A percentile compares a stretch with the other conserved stretches of the same genome.
Evolutionary conservation across 1,284 basidiomycete species (phyloP).

Genomic region (Ganoderma sinense): DNA sequence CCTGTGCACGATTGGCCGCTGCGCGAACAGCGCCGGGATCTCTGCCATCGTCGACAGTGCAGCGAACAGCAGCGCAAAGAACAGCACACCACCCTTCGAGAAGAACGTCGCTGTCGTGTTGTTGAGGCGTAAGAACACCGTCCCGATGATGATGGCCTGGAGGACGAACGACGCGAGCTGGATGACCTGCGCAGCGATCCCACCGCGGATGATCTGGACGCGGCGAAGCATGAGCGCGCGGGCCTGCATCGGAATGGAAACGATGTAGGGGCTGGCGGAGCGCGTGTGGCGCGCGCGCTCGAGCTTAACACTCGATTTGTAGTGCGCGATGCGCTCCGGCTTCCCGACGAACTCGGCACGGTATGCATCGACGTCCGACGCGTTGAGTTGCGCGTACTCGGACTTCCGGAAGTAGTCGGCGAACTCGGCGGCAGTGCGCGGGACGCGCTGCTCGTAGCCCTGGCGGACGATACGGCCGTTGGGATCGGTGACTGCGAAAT

Average conservation of each 20-base stretch:
- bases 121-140: constrained; percentile 73
- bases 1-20: constrained; percentile 76
- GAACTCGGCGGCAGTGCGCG: constrained; percentile 59
- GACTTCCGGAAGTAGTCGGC: constrained; percentile 54
- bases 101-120: constrained; percentile 75
- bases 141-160: constrained; percentile 80
- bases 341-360: constrained; percentile 44
- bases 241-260: constrained; percentile 59
- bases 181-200: constrained; percentile 50
- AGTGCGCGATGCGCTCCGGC: constrained; percentile 44
- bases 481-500: constrained; percentile 54
- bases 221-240: constrained; percentile 71
- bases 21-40: constrained; percentile 74
- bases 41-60: constrained; percentile 72
- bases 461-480: constrained; percentile 53
- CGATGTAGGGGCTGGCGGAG: constrained; percentile 41
- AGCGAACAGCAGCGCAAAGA: constrained; percentile 69
- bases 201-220: constrained; percentile 73
- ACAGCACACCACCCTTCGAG: constrained; percentile 81
- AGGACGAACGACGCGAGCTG: constrained; percentile 54
- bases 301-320: constrained; percentile 55
- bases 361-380: constrained; percentile 55
- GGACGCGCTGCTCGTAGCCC: constrained; percentile 52
- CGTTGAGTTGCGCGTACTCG: constrained; percentile 46
- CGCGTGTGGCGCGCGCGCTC: constrained; percentile 53